Base-by-base conservation (phyloP, 2,329 filamentous ascomycete species). In the Paecilomyces dactylethromorphus region DNA sequence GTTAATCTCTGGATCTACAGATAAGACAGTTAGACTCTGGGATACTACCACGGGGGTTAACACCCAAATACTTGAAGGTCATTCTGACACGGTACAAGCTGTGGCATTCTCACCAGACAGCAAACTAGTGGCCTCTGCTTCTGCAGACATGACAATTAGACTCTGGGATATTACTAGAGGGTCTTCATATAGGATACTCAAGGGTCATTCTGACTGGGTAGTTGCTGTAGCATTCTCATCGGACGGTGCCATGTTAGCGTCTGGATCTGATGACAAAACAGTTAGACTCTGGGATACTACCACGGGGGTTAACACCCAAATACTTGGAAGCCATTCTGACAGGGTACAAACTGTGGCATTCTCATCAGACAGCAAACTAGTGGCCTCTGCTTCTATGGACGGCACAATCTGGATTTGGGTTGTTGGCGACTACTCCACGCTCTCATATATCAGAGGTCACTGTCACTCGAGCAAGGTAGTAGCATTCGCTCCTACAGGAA, bases 91-190 rank as follows among this genome's bases (percentile, higher is more conserved):
- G 22, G 60, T 67, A 45, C 7, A 1, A 0, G 56, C 53, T 3
- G 51, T 68, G 7, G 62, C 58, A 13, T 70, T 70, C 58, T 70
- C 67, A 1, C 56, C 24, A 32, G 51, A 64, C 45, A 26, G 57
- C 51, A 62, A 51, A 53, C 58, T 49, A 21, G 59, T 69, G 21
- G 66, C 62, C n/a, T 69, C 65, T 5, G 61, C 33, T 10, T 69
- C 63, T 12, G 5, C 22, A 11, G 63, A 69, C 39, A 63, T 53
- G 21, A 71, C 59, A 2, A 57, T 64, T 2, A 57, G 15, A 32
- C 8, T 63, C 1, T 65, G 58, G 62, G 56, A 62, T 56, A 31
- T 51, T 26, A 12, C 18, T 3, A 56, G 33, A 13, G 55, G 55
- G 4, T 13, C 12, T 5, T 6, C 13, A 6, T 60, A 59, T 13